Evolutionary conservation across 345 rosid genomes (phyloP), one percentile per base, ranked within the genome.

Genomic region (Salix dunnii): DNA sequence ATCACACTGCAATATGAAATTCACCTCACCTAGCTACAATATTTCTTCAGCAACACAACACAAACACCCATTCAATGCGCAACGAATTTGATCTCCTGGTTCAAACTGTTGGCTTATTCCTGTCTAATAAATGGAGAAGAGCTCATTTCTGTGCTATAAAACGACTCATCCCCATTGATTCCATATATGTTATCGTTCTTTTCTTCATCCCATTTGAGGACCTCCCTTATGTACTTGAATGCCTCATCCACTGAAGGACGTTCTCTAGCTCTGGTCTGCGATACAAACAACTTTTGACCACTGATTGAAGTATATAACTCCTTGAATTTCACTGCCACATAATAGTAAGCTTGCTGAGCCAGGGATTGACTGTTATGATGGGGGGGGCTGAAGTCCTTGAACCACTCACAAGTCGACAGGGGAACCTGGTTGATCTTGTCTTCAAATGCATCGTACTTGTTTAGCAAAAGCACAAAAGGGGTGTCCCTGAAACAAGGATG

Each of bases 171-270:
- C 68, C 61, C 80, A 30, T 8, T 40, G 14, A 73, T 64, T 55
- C 78, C 87, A 25, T 85, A 87, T 38, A 81, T 30, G 58, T 79
- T 79, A 2, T 81, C 83, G 25, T 84, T 82, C 78, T 84, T 88
- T 70, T 90, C 90, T 8, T 90, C 93, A 6, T 90, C 90, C 93
- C 93, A 88, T 74, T 74, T 88, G 18, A 90, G 87, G 17, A 90
- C 88, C 82, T 88, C 93, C 75, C 85, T 85, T 61, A 79, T 49
- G 28, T 85, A 88, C 82, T 80, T 90, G 78, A 90, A 87, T 42
- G 91, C 90, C 55, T 84, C 89, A 0, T 90, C 85, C 0, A 90
- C 79, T 2, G 85, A 81, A 2, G 31, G 9, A n/a, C 81, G 83
- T 1, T 88, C 90, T 60, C 74, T 78, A 4, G 87, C 91, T 65